Base-by-base conservation (phyloP, 2,329 filamentous ascomycete genomes). In the Arthrobotrys pseudoclavata region DNA sequence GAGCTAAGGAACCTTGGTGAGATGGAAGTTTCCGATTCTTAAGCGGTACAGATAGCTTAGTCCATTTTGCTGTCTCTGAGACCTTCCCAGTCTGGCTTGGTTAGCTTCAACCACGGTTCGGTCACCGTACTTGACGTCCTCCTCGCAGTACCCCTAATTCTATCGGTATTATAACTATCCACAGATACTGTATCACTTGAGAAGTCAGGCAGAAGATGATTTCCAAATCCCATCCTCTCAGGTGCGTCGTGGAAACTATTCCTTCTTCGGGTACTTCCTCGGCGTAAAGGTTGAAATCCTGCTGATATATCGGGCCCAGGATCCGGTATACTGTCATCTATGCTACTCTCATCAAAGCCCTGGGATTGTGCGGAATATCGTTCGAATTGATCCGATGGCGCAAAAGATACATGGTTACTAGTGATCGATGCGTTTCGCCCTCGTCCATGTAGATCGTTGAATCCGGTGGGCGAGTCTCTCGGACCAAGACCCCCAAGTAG, bases 331-430 rank as follows among this genome's bases (percentile, higher is more conserved):
- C 47, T 26, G 20, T 5, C 42, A 4, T 24, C 37, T 2, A 20
- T 37, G 4, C 63, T 29, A 37, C 47, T 34, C 7, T 47, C 29
- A 26, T 57, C 50, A 18, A 66, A 72, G 7, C 48, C n/a, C 4
- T 60, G 52, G 13, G 52, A 57, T 34, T 22, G 26, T 3, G 60
- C 57, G 2, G 60, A 42, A 29, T 37, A 66, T 13, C 45, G 37
- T 12, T 48, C 60, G 34, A 66, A 72, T 18, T 72, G 22, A 12
- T 66, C 37, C 0, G 40, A 31, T 20, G 69, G 60, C 9, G 24
- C 69, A 7, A 48, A 72, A 6, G 26, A 42, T 34, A 72, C 60
- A 42, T 66, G 69, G 40, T 42, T 34, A 10, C 61, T 72, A 9
- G 22, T 18, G 13, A 50, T 48, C 2, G 69, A 64, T 12, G 60